Evolutionary conservation across 768 basidiomycete species (phyloP), one percentile per base, ranked within the genome.

Genomic region (Pleurotus sapidus): DNA sequence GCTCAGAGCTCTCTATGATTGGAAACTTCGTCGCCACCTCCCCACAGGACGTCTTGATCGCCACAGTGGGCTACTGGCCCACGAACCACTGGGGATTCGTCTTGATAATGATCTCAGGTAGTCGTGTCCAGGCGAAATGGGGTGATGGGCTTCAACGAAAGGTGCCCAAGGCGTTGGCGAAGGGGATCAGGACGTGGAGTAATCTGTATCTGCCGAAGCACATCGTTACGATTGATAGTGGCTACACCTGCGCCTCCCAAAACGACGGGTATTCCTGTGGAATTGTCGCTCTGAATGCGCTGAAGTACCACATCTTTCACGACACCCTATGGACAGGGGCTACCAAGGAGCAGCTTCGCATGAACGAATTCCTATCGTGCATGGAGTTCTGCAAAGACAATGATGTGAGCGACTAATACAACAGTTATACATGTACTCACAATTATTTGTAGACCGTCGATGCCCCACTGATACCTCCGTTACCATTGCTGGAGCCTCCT

Each of bases 61-160:
- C 15, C 18, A 25, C 23, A 2, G 12, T 42, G 27, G 48, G 46
- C 6, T 34, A 30, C 49, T n/a, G 49, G 25, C 1, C 57, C 49
- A 0, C 4, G 25, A 8, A 34, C 30, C 60, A 63, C 42, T 63
- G 62, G 60, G 59, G 59, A 15, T 46, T 57, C 4, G 49, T 50
- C 17, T 8, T 15, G 14, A 46, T 62, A 5, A 38, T 47, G 11
- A 48, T 58, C 38, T 8, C 39, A 2, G 20, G 4, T 8, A 15
- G 45, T 4, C 48, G 17, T 23, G 56, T 60, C 5, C 57, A 46
- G 27, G 49, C 34, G 1, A 15, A n/a, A 1, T 62, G 56, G 18
- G 61, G 61, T 20, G 59, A 62, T 25, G 5, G 17, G 6, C n/a
- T 62, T 17, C 3, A 20, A 2, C 50, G 59, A 46, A 12, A 20